Conservation (phyloP, 257 asterid species). For the Dorcoceras hygrometricum region DNA sequence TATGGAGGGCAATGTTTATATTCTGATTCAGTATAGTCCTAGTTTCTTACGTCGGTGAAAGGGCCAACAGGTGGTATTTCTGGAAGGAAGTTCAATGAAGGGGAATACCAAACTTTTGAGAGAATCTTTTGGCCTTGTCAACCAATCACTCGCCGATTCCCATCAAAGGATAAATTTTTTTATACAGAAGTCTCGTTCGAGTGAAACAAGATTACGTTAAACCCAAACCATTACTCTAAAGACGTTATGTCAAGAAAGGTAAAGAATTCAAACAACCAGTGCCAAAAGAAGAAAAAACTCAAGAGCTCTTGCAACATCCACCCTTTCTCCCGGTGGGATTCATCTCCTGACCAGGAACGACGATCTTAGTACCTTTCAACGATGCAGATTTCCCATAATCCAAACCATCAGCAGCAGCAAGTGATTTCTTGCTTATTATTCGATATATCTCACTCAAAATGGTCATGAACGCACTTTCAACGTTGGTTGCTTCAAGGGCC, state of each 20-base stretch:
- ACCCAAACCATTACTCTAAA: not conserved
- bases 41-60: too few relatives aligned
- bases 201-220: not conserved
- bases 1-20: not conserved
- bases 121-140: too few relatives aligned
- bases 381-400: conserved; percentile 46
- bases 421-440: conserved; percentile 64
- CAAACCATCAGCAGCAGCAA: conserved; percentile 35
- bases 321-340: conserved; percentile 38
- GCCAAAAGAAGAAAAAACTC: conserved; percentile 11
- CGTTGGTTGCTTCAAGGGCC: conserved; percentile 76
- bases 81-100: too few relatives aligned
- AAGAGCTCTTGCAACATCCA: conserved; percentile 59
- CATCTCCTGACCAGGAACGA: conserved; percentile 52
- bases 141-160: not conserved
- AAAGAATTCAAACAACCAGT: not conserved
- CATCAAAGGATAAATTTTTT: too few relatives aligned
- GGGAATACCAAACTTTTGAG: too few relatives aligned
- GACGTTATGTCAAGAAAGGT: not conserved
- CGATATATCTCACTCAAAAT: conserved; percentile 57
- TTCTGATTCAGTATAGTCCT: not conserved
- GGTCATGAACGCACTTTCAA: conserved; percentile 64
- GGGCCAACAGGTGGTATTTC: too few relatives aligned
- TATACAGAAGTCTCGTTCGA: not conserved
- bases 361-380: conserved; percentile 59